Percentiles rank a stretch among this genome's conserved stretches.
Evolutionary conservation across 2,329 filamentous ascomycete genomes (phyloP).

Genomic region (Basipetospora sp.): DNA sequence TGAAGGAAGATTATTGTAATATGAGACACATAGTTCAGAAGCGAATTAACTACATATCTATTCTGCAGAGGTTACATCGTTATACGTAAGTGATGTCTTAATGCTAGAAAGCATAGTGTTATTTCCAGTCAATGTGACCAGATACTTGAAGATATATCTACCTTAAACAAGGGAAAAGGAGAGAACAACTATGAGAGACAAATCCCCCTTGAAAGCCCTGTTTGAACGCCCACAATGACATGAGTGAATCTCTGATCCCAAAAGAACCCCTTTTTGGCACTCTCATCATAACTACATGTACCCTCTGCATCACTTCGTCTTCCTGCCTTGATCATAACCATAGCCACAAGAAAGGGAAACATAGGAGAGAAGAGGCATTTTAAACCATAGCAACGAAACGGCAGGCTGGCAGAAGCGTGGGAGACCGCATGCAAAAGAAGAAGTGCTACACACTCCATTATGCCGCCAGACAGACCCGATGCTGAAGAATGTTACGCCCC

Average conservation of each 20-base stretch:
- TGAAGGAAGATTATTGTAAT: no score
- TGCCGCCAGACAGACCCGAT: neutral
- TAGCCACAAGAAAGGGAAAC: neutral
- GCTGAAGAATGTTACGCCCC: no score
- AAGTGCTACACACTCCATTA: neutral
- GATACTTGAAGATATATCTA: slow-evolving; percentile 2
- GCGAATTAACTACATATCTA: no score
- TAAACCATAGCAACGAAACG: neutral
- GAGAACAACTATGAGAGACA: slow-evolving; percentile 1
- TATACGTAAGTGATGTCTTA: no score
- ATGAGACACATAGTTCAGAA: no score
- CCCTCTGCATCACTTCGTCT: neutral
- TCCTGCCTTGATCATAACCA: neutral
- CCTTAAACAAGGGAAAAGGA: neutral
- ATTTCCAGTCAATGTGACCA: neutral
- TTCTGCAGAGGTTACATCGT: no score
- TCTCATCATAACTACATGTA: no score
- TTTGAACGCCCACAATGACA: slow-evolving; percentile 7
- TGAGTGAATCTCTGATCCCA: slow-evolving; percentile 3
- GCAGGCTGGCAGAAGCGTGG: neutral
- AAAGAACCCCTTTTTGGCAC: neutral
- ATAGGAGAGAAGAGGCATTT: neutral
- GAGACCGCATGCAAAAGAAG: neutral
- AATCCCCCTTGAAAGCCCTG: slow-evolving; percentile 2
- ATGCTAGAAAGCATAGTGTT: neutral